A percentile compares a stretch with the other conserved stretches of the same genome.
phyloP scores from a whole-genome alignment of 2,329 filamentous ascomycete species.

The Fusarium bulbicola region DNA sequence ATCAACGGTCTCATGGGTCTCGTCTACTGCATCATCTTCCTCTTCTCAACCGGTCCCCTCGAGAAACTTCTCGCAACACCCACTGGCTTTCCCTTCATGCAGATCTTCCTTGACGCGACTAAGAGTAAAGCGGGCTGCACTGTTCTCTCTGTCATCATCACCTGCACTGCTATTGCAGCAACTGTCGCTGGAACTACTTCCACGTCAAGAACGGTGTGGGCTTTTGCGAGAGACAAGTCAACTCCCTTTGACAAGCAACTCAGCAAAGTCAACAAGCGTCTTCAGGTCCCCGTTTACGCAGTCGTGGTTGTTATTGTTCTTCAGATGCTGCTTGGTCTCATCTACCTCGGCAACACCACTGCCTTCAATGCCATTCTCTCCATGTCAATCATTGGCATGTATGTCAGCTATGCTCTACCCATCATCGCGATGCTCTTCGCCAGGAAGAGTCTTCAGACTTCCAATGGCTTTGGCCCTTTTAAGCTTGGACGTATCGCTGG shows the following conservation, averaged over 20 bases:
- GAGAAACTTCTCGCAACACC: conserved; percentile 50
- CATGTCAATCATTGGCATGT: conserved; percentile 55
- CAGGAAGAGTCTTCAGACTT: conserved; percentile 41
- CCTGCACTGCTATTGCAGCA: conserved; percentile 42
- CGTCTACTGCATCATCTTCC: conserved; percentile 52
- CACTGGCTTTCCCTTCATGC: conserved; percentile 55
- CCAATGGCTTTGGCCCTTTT: conserved; percentile 39
- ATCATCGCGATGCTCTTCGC: conserved; percentile 50
- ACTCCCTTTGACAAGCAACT: conserved; percentile 50
- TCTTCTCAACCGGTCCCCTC: conserved; percentile 54
- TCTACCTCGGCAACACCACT: conserved; percentile 54
- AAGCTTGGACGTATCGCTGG: conserved; percentile 48
- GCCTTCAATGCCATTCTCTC: conserved; percentile 53
- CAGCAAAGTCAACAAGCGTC: conserved; percentile 43
- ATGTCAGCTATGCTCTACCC: conserved; percentile 54
- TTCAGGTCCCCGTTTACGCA: conserved; percentile 48
- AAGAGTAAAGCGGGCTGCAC: conserved; percentile 39
- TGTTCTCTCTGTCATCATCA: conserved; percentile 43
- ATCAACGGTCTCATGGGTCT: conserved; percentile 58
- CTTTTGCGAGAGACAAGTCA: conserved; percentile 51
- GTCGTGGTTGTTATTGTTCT: conserved; percentile 40
- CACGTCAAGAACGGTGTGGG: conserved; percentile 51
- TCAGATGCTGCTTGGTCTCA: conserved; percentile 47
- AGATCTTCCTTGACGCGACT: conserved; percentile 49
- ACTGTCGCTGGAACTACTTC: conserved; percentile 47